Evolutionary conservation across 1,284 basidiomycete genomes (phyloP).

Genomic region (Mrakiaceae sp.): DNA sequence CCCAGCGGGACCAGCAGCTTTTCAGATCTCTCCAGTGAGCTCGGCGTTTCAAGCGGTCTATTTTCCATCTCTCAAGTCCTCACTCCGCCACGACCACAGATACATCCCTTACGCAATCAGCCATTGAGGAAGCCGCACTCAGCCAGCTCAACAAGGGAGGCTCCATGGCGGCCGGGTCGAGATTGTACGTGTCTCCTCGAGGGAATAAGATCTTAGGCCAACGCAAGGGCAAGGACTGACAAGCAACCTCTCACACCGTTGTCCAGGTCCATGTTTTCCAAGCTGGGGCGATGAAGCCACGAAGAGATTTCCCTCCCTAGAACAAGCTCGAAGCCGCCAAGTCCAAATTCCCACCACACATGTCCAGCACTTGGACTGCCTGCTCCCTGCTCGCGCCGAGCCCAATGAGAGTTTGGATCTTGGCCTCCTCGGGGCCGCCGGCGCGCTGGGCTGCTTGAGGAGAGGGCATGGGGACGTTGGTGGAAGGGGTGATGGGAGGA

Average conservation of each 20-base stretch:
- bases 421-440: slow-evolving; percentile 40
- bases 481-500: neutral
- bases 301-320: neutral
- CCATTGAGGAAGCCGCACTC: slow-evolving; percentile 3
- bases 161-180: neutral
- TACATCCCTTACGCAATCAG: neutral
- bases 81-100: neutral
- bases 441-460: neutral
- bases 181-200: neutral
- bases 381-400: slow-evolving; percentile 8
- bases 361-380: neutral
- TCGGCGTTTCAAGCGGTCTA: too few species aligned
- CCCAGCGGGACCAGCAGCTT: neutral
- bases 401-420: slow-evolving; percentile 35
- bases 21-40: neutral
- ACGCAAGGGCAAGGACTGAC: too few species aligned
- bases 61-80: neutral
- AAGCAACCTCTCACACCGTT: neutral
- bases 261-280: neutral
- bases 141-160: neutral
- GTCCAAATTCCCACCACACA: slow-evolving; percentile 22
- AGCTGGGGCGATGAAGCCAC: neutral
- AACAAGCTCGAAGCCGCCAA: slow-evolving; percentile 12
- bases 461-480: neutral
- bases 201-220: too few species aligned